Evolutionary conservation across 1,139 yeast genomes (phyloP).

Genomic region (Scheffersomyces illinoinensis): DNA sequence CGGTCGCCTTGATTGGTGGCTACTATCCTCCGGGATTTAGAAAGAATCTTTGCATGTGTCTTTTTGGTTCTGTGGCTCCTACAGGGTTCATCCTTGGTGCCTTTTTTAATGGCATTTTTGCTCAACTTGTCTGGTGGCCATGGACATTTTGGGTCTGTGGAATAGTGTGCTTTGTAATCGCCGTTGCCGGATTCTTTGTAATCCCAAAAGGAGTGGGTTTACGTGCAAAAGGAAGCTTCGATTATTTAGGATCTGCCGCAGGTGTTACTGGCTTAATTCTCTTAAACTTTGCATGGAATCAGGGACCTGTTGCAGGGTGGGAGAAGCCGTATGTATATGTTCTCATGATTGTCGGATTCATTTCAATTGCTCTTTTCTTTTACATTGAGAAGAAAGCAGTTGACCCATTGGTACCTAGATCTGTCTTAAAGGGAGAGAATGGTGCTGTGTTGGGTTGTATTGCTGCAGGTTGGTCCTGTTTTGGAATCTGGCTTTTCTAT

Average conservation of each 20-base stretch:
- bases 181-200: slow-evolving; percentile 31
- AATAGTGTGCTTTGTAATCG: slow-evolving; percentile 33
- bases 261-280: slow-evolving; percentile 54
- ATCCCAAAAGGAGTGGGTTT: slow-evolving; percentile 43
- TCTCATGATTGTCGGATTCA: slow-evolving; percentile 48
- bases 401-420: slow-evolving; percentile 50
- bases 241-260: slow-evolving; percentile 45
- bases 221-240: slow-evolving; percentile 33
- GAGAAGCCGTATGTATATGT: slow-evolving; percentile 47
- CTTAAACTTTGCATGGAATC: slow-evolving; percentile 59
- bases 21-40: slow-evolving; percentile 47
- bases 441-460: slow-evolving; percentile 50
- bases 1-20: slow-evolving; percentile 54
- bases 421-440: slow-evolving; percentile 40
- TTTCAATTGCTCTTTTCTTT: slow-evolving; percentile 35
- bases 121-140: slow-evolving; percentile 52
- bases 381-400: slow-evolving; percentile 33
- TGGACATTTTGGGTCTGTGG: slow-evolving; percentile 55
- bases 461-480: slow-evolving; percentile 61
- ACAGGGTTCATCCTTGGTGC: slow-evolving; percentile 55
- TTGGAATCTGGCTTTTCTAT: slow-evolving; percentile 59
- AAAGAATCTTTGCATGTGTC: slow-evolving; percentile 45
- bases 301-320: slow-evolving; percentile 66
- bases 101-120: slow-evolving; percentile 44
- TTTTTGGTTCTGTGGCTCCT: slow-evolving; percentile 63